Conservation (phyloP, 441 rosid genomes). For the Populus trichocarpa region DNA sequence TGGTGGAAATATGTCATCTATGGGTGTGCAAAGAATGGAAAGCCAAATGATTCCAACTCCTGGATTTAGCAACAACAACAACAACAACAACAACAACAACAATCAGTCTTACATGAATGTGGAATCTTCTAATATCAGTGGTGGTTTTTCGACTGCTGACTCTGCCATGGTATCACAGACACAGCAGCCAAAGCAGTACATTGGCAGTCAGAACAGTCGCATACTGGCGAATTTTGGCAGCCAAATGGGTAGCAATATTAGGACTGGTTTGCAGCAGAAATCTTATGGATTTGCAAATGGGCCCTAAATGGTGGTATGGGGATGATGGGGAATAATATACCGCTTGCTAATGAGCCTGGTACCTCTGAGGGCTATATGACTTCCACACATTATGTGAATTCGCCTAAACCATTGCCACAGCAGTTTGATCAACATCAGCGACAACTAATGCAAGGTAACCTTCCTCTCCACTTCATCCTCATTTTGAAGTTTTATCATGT, state of each 20-base stretch:
- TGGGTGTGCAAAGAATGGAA: slow-evolving; percentile 60
- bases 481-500: not conserved
- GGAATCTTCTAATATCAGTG: slow-evolving; percentile 62
- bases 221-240: slow-evolving; percentile 75
- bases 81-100: slow-evolving; percentile 35
- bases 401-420: slow-evolving; percentile 73
- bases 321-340: slow-evolving; percentile 58
- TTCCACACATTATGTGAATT: slow-evolving; percentile 45
- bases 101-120: slow-evolving; percentile 60
- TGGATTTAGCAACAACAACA: slow-evolving; percentile 52
- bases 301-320: slow-evolving; percentile 66
- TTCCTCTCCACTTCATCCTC: slow-evolving; percentile 10
- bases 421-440: slow-evolving; percentile 71
- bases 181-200: slow-evolving; percentile 72
- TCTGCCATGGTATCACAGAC: slow-evolving; percentile 64
- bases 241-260: slow-evolving; percentile 71
- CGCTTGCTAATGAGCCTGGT: slow-evolving; percentile 55
- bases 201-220: slow-evolving; percentile 73
- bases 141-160: slow-evolving; percentile 70
- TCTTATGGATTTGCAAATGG: slow-evolving; percentile 68
- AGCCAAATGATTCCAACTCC: slow-evolving; percentile 99
- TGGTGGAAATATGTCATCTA: slow-evolving; percentile 72
- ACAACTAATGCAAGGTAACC: slow-evolving; percentile 61
- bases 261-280: slow-evolving; percentile 88
- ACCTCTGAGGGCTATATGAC: slow-evolving; percentile 57